Evolutionary conservation across 2,329 filamentous ascomycete genomes (phyloP).

Genomic region (Metarhizium anisopliae): DNA sequence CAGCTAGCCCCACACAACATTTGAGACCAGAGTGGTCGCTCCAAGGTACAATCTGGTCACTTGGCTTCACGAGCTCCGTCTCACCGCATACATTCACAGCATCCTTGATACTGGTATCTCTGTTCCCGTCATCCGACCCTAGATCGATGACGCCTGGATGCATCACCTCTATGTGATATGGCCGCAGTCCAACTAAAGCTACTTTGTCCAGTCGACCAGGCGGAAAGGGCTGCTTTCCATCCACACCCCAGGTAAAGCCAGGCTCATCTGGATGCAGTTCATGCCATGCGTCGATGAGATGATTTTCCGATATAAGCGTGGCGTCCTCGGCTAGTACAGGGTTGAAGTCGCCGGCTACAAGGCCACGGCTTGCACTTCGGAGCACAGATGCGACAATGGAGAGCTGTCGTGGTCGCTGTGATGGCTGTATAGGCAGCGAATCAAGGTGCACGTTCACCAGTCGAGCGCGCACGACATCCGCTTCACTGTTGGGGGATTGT

Average conservation of each 20-base stretch:
- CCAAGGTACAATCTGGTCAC: not conserved
- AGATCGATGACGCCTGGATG: conserved; percentile 2
- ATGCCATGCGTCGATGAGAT: conserved; percentile 26
- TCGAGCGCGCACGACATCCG: conserved; percentile 11
- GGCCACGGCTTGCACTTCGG: conserved; percentile 15
- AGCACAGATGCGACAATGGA: conserved; percentile 17
- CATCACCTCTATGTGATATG: conserved; percentile 10
- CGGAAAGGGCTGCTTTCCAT: conserved; percentile 22
- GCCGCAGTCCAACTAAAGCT: conserved; percentile 18
- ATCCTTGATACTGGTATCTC: too few relatives aligned
- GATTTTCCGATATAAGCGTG: conserved; percentile 19
- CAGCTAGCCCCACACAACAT: not conserved
- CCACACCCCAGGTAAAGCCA: conserved; percentile 29
- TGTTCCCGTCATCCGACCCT: not conserved
- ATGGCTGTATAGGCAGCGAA: conserved; percentile 19
- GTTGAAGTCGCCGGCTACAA: conserved; percentile 33
- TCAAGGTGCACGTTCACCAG: conserved; percentile 32
- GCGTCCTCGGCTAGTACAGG: conserved; percentile 25
- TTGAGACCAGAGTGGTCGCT: conserved; percentile 1
- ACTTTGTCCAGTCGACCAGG: conserved; percentile 28
- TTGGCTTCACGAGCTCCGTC: too few relatives aligned
- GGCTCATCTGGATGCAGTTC: conserved; percentile 16
- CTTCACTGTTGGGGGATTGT: not conserved
- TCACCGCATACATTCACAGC: too few relatives aligned
- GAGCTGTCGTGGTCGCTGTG: conserved; percentile 21